Percentiles rank a stretch among this genome's conserved stretches.
Evolutionary conservation across 352 stramenopile genomes (phyloP).

Genomic region (Globisporangium spinosum): DNA sequence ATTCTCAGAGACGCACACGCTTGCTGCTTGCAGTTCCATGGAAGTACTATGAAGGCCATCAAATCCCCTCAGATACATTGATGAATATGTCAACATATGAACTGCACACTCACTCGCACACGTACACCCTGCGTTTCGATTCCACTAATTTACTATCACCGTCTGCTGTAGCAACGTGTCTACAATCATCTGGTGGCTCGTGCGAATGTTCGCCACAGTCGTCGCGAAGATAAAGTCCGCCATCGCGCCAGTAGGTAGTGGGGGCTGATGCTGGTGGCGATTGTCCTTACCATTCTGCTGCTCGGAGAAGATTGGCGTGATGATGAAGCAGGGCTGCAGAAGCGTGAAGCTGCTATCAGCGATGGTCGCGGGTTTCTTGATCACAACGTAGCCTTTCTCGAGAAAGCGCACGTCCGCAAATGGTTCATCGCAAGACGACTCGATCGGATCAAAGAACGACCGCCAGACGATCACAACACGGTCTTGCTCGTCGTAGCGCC

Average conservation of each 20-base stretch:
- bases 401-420: slow-evolving; percentile 40
- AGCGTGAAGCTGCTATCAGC: slow-evolving; percentile 30
- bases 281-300: slow-evolving; percentile 10
- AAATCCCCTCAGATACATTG: too few relatives aligned
- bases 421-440: slow-evolving; percentile 44
- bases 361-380: slow-evolving; percentile 35
- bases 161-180: slow-evolving; percentile 20
- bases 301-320: slow-evolving; percentile 31
- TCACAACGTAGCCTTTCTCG: slow-evolving; percentile 54
- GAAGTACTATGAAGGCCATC: too few relatives aligned
- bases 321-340: slow-evolving; percentile 55
- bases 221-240: slow-evolving; percentile 26
- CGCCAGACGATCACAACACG: slow-evolving; percentile 55
- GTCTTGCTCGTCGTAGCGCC: slow-evolving; percentile 41
- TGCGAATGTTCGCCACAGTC: slow-evolving; percentile 19
- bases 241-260: slow-evolving; percentile 16
- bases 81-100: too few relatives aligned
- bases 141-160: background rate
- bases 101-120: too few relatives aligned
- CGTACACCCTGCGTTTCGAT: too few relatives aligned
- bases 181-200: slow-evolving; percentile 24
- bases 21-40: too few relatives aligned
- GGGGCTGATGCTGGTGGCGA: background rate
- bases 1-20: too few relatives aligned
- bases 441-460: slow-evolving; percentile 47